Base-by-base conservation (phyloP, 768 basidiomycete species). In the Phlebiopsis gigantea region DNA sequence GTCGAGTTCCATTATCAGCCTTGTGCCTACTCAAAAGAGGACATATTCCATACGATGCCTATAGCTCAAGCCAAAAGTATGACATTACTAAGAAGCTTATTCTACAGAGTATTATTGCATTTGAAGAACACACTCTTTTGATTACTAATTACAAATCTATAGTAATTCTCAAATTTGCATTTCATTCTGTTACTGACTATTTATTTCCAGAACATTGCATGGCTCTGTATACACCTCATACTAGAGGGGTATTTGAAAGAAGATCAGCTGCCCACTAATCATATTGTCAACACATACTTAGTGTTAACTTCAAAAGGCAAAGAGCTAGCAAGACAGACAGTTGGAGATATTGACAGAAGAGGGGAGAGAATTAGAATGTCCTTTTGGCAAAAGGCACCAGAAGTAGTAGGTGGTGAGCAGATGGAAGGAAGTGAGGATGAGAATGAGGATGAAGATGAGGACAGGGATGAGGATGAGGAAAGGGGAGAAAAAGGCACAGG, bases 201-300 rank as follows among this genome's bases (percentile, higher is more conserved):
- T 45, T 45, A 26, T 41, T 46, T 31, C 22, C 60, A 95, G 90
- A 85, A 92, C 48, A 75, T 82, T 31, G 92, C 94, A 68, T 72
- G 77, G 21, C 75, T 98, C n/a, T 65, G 93, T 19, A 79, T 93
- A 8, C 75, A 85, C 26, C 74, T 97, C 2, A 67, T 90, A 17
- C 66, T 88, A 19, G 68, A 78, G 17, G 73, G 76, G 1, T 90
- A 88, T 64, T 72, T 96, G 7, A 65, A 73, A 46, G 86, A 91
- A 44, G 43, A 44, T 19, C 21, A 44, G 7, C 14, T 7, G 7
- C 31, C 31, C 6, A 34, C 31, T 34, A 34, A 7, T 7, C 31
- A 34, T 34, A 14, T 7, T 34, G 14, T 34, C 31, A 34, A 34
- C 7, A 34, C 31, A 6, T 34, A 34, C 31, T 34, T 34, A 6